Evolutionary conservation across 2,329 filamentous ascomycete genomes (phyloP).

Genomic region (Colletotrichum sp.): DNA sequence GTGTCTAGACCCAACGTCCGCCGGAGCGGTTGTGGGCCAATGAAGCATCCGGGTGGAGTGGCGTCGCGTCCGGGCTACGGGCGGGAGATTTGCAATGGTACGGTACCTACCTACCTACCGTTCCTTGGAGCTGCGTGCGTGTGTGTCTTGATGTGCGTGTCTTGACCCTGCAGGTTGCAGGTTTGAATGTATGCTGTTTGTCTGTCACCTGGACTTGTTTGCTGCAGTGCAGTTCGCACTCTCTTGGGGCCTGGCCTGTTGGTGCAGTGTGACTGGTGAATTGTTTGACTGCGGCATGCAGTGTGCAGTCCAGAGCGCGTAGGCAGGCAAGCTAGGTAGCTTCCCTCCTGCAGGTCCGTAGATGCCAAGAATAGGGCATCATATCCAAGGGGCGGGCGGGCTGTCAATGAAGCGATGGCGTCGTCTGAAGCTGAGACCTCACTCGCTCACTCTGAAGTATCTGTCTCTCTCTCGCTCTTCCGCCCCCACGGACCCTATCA

Average conservation of each 20-base stretch:
- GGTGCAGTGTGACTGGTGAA: neutral
- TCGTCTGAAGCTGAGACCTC: constrained; percentile 13
- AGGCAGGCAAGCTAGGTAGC: neutral
- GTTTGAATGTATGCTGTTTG: neutral
- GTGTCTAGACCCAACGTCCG: neutral
- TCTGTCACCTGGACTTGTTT: neutral
- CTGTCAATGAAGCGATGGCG: neutral
- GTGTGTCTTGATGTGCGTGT: neutral
- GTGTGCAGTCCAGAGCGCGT: neutral
- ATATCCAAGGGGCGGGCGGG: neutral
- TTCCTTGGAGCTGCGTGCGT: neutral
- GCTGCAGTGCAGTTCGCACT: neutral
- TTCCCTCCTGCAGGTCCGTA: neutral
- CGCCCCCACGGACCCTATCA: neutral
- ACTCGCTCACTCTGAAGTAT: neutral
- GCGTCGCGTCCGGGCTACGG: neutral
- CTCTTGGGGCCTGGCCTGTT: neutral
- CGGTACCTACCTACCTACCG: neutral
- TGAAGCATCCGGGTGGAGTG: neutral
- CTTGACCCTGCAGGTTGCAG: neutral
- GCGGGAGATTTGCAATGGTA: neutral
- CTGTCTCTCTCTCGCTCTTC: neutral
- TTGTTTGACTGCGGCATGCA: neutral
- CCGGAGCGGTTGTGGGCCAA: neutral
- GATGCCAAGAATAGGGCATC: neutral